Evolutionary conservation across 1,284 basidiomycete genomes (phyloP), one percentile per base, ranked within the genome.

Genomic region (Naganishia albida): DNA sequence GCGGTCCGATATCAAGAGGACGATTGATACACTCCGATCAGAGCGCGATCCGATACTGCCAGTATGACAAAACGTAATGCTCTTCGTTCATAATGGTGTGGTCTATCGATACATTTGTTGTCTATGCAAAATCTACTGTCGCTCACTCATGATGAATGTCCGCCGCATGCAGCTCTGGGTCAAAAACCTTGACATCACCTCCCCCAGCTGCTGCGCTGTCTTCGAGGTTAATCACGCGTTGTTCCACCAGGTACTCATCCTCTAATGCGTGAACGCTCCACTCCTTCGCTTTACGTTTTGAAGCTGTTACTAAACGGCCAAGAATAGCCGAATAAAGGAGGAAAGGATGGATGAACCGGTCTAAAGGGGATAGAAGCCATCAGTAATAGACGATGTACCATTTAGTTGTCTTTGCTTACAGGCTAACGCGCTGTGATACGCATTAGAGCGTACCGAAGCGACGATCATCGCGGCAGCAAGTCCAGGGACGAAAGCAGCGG

Each of bases 201-300:
- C 62, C 52, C 7, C 51, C 62, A 20, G 16, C 43, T 16, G 46
- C 52, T 26, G 38, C 49, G n/a, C 54, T 49, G 20, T 54, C 67
- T 38, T 68, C 67, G 4, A 63, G 46, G 38, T 68, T 64, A 39
- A 65, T 63, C 34, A 68, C 67, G 15, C 59, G 43, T 25, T 68
- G 51, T 43, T 63, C 59, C 25, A 68, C 64, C 44, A 63, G 53
- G 40, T 65, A 68, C 28, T 63, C 64, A 30, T 26, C 53, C 44
- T 68, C 67, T 40, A 68, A 42, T 6, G 59, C 59, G 38, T 39
- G 42, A 8, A 52, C 49, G 43, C 67, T 68, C 67, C 67, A 68
- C n/a, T 48, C 23, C 18, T 50, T 20, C 3, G 56, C 43, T 40
- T 53, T 50, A 7, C 34, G 16, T n/a, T 23, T 28, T 0, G 49